Conservation (phyloP, 768 basidiomycete species). For the Naganishia onofrii region DNA sequence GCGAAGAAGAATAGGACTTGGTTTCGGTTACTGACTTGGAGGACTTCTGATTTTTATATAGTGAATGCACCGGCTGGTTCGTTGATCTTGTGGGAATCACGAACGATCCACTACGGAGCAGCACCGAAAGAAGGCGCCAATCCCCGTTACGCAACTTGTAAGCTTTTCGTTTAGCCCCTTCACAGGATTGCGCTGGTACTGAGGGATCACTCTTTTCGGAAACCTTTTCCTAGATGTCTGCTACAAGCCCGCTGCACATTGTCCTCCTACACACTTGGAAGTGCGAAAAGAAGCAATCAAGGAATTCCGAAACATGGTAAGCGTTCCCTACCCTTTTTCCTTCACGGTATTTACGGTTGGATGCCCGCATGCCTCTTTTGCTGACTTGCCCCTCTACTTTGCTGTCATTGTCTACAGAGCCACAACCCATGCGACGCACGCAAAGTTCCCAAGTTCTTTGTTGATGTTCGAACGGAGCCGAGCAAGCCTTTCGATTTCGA, state of each 20-base stretch:
- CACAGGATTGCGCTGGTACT: neutral
- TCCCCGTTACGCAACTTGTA: conserved; percentile 47
- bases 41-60: neutral
- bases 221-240: conserved; percentile 41
- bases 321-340: conserved; percentile 2
- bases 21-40: neutral
- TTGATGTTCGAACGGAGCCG: conserved; percentile 16
- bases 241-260: conserved; percentile 47
- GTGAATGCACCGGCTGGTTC: conserved; percentile 49
- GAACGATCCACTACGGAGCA: conserved; percentile 49
- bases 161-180: conserved; percentile 27
- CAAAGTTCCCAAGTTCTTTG: neutral
- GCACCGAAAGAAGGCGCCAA: conserved; percentile 39
- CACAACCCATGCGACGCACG: conserved; percentile 28
- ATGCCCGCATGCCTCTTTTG: too few relatives aligned
- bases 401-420: neutral
- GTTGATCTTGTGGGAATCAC: conserved; percentile 50
- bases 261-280: conserved; percentile 35
- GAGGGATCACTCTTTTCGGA: neutral
- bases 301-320: conserved; percentile 38
- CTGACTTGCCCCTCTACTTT: neutral
- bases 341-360: neutral
- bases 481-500: conserved; percentile 25
- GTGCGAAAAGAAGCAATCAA: conserved; percentile 35
- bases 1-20: too few relatives aligned